Conservation (phyloP, 129 eudicot species). For the Pseudognaphalium luteoalbum region DNA sequence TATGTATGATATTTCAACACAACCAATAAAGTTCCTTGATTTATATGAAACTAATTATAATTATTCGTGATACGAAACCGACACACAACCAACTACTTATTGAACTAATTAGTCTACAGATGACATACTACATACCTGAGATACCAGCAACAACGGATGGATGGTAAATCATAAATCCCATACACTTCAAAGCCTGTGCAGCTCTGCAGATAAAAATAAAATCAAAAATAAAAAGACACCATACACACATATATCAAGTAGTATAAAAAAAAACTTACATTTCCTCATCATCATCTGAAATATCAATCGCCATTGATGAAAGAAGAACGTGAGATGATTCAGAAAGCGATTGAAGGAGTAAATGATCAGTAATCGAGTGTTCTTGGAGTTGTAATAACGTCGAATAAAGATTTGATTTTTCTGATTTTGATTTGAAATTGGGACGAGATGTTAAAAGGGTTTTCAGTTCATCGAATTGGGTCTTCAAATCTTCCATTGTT, state of each 20-base stretch:
- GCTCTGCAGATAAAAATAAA: conserved; percentile 40
- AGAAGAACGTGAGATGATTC: conserved; percentile 43
- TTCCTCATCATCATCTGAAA: conserved; percentile 63
- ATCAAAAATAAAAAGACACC: neutral
- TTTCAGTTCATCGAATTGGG: conserved; percentile 50
- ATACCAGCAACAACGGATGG: conserved; percentile 49
- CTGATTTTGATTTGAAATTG: conserved; percentile 23
- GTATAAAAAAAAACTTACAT: conserved; percentile 41
- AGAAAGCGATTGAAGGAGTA: conserved; percentile 43
- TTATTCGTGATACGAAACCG: neutral
- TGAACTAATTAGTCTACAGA: neutral
- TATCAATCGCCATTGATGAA: conserved; percentile 42
- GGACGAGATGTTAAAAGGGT: conserved; percentile 37
- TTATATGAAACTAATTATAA: neutral
- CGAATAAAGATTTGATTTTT: conserved; percentile 64
- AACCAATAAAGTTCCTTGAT: neutral
- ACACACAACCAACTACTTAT: conserved; percentile 5
- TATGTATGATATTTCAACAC: neutral
- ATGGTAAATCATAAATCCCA: conserved; percentile 87
- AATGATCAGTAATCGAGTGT: conserved; percentile 43
- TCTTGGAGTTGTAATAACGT: conserved; percentile 62
- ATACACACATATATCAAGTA: conserved; percentile 1
- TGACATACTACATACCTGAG: conserved; percentile 53
- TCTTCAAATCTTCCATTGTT: conserved; percentile 49
- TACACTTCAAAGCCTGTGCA: conserved; percentile 84